These are phyloP conservation scores for Fraxinus sp. DNA, from an alignment of 305 asterid species.

Conservation along the genomic window DNA sequence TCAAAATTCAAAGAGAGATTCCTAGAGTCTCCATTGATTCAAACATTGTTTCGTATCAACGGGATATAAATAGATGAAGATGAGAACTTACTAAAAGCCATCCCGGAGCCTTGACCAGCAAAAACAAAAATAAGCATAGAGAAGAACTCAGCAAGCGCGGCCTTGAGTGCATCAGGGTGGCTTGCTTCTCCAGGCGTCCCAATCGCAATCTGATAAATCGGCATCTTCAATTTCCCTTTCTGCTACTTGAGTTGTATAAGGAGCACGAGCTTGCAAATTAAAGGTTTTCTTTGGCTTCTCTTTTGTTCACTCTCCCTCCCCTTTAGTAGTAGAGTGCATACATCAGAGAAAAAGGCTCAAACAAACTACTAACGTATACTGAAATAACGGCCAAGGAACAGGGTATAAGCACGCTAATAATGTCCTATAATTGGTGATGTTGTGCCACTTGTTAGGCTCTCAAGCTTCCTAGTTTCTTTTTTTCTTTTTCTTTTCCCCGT, in stretches of 20 bases:
- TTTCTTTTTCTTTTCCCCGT: background rate
- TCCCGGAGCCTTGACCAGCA: background rate
- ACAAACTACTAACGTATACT: background rate
- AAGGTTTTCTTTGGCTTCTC: too few species aligned
- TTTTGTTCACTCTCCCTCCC: too few species aligned
- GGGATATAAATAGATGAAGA: background rate
- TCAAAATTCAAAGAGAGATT: background rate
- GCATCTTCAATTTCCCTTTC: slow-evolving; percentile 18
- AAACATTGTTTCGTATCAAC: background rate
- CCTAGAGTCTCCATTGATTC: background rate
- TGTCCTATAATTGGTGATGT: background rate
- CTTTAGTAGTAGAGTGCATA: background rate
- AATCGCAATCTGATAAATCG: slow-evolving; percentile 27
- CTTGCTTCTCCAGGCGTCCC: slow-evolving; percentile 34
- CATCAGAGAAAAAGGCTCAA: background rate
- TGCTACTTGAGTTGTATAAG: too few species aligned
- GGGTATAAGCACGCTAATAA: background rate
- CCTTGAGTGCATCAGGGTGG: slow-evolving; percentile 33
- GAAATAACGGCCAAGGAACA: background rate
- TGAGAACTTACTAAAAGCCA: slow-evolving; percentile 11
- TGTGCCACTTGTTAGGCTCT: background rate
- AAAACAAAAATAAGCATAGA: slow-evolving; percentile 29
- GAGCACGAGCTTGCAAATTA: too few species aligned
- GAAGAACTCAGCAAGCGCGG: slow-evolving; percentile 37
- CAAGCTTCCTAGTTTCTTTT: background rate